Evolutionary conservation across 2,329 filamentous ascomycete species (phyloP), one percentile per base, ranked within the genome.

Genomic region (Fusarium azukiicola): DNA sequence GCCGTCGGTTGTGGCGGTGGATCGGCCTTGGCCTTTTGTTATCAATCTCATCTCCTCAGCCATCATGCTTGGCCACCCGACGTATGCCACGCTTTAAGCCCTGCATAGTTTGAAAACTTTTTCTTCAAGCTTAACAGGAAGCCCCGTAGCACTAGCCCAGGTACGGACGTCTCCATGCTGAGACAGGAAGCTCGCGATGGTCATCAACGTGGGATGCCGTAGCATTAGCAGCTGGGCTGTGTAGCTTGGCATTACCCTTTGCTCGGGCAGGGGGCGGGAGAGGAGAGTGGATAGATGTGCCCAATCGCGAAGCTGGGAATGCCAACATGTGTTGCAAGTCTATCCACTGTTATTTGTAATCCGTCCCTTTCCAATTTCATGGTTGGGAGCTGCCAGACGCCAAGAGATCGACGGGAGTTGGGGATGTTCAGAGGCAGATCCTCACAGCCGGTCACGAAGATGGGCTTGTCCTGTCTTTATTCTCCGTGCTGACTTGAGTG

Each of bases 281-380:
- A 61, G 36, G 21, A 23, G n/a, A 42, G 38, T 40, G 21, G 56
- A 58, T 11, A 61, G 36, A 36, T 32, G 36, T 21, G 16, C 17
- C 56, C 56, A 61, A 61, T 61, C 21, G 36, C 56, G n/a, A 61
- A 5, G 21, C 16, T 61, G 56, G 56, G 36, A 61, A 61, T 40
- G 56, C 11, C 36, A 61, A 40, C n/a, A 61, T 61, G 36, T 42
- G 56, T 23, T 23, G 56, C 6, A 10, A 4, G 14, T 40, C 40
- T 61, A 61, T 42, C 56, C 36, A 61, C 56, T 23, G 21, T 42
- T 42, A 61, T 61, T 61, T 61, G 56, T 61, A 61, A 61, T 61
- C 21, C 36, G 21, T 14, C 36, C n/a, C 38, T 40, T 40, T 14
- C 40, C 36, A 17, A 23, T 23, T 23, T 40, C 21, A 61, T 40